These are phyloP conservation scores for Tuctoria greenei DNA, from an alignment of 176 grass and related monocot species.

Conservation along the genomic window DNA sequence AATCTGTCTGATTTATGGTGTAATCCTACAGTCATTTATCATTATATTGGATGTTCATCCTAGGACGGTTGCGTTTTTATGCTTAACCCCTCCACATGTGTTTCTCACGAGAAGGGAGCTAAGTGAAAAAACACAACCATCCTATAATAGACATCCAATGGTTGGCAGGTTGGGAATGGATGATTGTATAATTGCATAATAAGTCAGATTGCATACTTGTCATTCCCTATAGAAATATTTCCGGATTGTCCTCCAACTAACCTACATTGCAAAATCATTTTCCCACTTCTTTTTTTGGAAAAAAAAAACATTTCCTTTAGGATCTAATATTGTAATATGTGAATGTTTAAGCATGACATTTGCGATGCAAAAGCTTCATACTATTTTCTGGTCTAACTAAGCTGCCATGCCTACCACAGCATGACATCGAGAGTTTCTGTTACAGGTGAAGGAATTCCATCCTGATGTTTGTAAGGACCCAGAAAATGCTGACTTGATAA, in stretches of 20 bases:
- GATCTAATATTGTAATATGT: background rate
- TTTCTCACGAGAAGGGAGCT: too few species aligned
- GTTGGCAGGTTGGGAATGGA: too few species aligned
- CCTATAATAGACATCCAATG: too few species aligned
- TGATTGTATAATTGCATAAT: too few species aligned
- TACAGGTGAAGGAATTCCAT: constrained; percentile 63
- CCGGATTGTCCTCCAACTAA: background rate
- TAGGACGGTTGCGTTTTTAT: too few species aligned
- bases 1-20: too few species aligned
- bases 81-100: too few species aligned
- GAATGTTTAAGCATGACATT: background rate
- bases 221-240: background rate
- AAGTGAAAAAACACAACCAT: too few species aligned
- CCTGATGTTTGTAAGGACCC: constrained; percentile 54
- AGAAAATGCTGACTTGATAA: constrained; percentile 51
- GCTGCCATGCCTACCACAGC: background rate
- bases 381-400: background rate
- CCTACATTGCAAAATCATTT: background rate
- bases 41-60: too few species aligned
- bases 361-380: background rate
- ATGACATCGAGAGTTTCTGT: constrained; percentile 17
- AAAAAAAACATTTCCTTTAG: background rate
- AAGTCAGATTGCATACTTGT: too few species aligned
- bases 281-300: background rate
- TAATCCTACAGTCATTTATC: too few species aligned